Conservation (phyloP, 495 filamentous ascomycete species). For the Parmelia sp. region DNA sequence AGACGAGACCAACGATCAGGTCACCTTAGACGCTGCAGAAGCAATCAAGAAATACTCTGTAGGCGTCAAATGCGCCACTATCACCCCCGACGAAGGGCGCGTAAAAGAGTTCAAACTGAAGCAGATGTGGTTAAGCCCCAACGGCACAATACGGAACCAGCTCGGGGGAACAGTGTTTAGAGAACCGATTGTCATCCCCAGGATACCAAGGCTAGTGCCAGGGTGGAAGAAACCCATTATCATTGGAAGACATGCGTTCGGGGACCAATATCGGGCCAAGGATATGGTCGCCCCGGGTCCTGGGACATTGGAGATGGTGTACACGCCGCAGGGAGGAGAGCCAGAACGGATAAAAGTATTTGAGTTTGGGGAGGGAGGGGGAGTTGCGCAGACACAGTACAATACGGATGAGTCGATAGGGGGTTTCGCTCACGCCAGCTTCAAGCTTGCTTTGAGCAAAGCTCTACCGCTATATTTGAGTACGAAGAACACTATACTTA, state of each 20-base stretch:
- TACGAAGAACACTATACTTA: conserved; percentile 99
- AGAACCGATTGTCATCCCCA: conserved; percentile 92
- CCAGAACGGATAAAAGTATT: conserved; percentile 84
- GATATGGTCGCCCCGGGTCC: conserved; percentile 74
- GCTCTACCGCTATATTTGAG: conserved; percentile 90
- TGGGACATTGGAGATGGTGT: conserved; percentile 89
- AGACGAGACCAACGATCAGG: conserved; percentile 91
- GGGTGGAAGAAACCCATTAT: conserved; percentile 99
- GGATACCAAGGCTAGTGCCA: conserved; percentile 84
- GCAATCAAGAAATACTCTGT: conserved; percentile 98
- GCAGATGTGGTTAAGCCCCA: conserved; percentile 99
- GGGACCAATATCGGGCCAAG: conserved; percentile 96
- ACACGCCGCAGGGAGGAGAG: conserved; percentile 75
- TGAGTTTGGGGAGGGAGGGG: conserved; percentile 73
- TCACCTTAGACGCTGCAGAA: conserved; percentile 89
- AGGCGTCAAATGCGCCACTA: conserved; percentile 98
- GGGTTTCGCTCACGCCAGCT: conserved; percentile 90
- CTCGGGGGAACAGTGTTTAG: conserved; percentile 97
- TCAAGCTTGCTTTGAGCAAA: conserved; percentile 89
- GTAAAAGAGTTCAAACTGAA: conserved; percentile 98
- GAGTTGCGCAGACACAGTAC: conserved; percentile 90
- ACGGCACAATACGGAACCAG: conserved; percentile 94
- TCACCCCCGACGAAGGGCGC: conserved; percentile 93
- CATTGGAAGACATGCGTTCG: conserved; percentile 96
- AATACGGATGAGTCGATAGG: conserved; percentile 93